Evolutionary conservation across 768 basidiomycete genomes (phyloP).

Genomic region (Lactifluus volemus): DNA sequence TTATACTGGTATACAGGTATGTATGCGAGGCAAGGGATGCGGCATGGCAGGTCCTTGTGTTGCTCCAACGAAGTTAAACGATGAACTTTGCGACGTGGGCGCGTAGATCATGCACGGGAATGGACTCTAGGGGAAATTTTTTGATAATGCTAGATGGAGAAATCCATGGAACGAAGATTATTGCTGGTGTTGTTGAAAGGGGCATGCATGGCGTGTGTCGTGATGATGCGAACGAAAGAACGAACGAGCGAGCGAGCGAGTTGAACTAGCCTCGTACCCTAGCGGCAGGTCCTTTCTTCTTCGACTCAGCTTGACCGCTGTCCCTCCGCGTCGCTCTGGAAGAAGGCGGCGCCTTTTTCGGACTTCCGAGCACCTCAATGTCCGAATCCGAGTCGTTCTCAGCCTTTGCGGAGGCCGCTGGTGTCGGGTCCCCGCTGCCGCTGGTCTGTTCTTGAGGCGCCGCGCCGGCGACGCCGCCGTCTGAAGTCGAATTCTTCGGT

Average conservation of each 20-base stretch:
- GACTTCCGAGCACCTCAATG: slow-evolving; percentile 12
- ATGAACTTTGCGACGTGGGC: background rate
- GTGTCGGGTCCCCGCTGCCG: slow-evolving; percentile 3
- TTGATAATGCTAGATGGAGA: background rate
- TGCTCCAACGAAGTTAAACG: background rate
- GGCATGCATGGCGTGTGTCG: background rate
- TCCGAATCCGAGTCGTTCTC: slow-evolving; percentile 16
- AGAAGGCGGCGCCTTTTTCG: background rate
- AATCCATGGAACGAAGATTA: background rate
- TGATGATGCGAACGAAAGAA: too few relatives aligned
- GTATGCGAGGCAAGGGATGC: background rate
- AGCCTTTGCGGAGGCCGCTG: slow-evolving; percentile 9
- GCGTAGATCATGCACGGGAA: background rate
- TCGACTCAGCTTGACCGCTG: background rate
- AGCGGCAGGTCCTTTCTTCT: slow-evolving; percentile 3
- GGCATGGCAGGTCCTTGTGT: background rate
- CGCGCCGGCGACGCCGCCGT: background rate
- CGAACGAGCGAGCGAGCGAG: too few relatives aligned
- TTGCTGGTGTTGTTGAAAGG: background rate
- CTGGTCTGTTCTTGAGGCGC: slow-evolving; percentile 3
- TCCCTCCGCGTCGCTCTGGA: slow-evolving; percentile 1
- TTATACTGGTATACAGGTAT: slow-evolving; percentile 18
- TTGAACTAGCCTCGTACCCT: background rate
- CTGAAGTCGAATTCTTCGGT: slow-evolving; percentile 5
- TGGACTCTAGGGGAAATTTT: background rate